Evolutionary conservation across 2,329 filamentous ascomycete species (phyloP).

Genomic region (Neopestalotiopsis rosae): DNA sequence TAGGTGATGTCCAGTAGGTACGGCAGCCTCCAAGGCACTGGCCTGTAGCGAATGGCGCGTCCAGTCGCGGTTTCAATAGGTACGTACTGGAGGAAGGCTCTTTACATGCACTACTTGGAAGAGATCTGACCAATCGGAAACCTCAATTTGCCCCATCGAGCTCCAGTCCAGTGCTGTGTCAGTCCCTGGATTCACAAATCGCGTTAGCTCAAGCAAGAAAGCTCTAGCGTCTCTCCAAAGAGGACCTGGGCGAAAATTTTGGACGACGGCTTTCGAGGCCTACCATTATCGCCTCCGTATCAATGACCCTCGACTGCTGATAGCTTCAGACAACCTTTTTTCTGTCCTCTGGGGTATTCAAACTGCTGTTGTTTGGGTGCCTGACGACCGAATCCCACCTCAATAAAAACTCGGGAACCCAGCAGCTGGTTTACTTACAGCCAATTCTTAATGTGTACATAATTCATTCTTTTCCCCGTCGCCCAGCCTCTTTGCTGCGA

Average conservation of each 20-base stretch:
- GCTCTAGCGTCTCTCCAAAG: background rate
- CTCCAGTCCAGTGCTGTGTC: background rate
- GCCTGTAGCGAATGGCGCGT: no score
- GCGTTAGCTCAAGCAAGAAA: constrained; percentile 23
- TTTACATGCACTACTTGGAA: no score
- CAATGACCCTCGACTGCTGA: constrained; percentile 9
- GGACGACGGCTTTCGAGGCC: constrained; percentile 16
- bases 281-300: constrained; percentile 26
- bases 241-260: constrained; percentile 28
- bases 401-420: background rate
- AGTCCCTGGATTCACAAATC: background rate
- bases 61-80: background rate
- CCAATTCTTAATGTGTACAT: constrained; percentile 31
- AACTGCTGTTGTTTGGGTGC: background rate
- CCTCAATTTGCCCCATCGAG: background rate
- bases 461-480: constrained; percentile 23
- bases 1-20: background rate
- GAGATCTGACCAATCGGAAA: background rate
- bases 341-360: background rate
- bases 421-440: constrained; percentile 1
- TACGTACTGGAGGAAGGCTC: no score
- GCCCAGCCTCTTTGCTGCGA: constrained; percentile 28
- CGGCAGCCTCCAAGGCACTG: no score
- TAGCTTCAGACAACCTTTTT: constrained; percentile 1
- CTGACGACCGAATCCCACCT: background rate